Base-by-base conservation (phyloP, 176 grass and related monocot species). In the Neostapfia colusana region DNA sequence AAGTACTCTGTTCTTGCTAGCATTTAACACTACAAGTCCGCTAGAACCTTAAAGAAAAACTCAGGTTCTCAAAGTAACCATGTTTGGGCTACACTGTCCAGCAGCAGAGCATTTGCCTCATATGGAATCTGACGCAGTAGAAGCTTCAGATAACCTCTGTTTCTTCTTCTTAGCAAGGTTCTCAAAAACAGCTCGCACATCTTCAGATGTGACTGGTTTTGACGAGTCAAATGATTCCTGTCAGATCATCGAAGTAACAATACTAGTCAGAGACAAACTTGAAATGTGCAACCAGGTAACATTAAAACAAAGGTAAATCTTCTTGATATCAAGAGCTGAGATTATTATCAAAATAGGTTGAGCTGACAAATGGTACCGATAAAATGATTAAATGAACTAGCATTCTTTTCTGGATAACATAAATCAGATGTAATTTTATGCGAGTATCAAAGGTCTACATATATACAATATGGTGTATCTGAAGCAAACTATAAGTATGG, bases 161-260 rank as follows among this genome's bases (percentile, higher is more conserved):
- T 88, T 95, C 74, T 95, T 95, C 74, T 95, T 97, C 82, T 83
- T 97, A 45, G 78, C 70, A 39, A 97, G 91, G 81, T 97, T 97
- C 73, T 97, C 82, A 49, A 97, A 97, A 70, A 97, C 76, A 41
- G 68, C 81, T 36, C 36, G 73, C 48, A 97, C 79, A 63, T 97
- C 95, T 17, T 93, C 95, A 80, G 95, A 88, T 34, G 95, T 93
- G 15, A 97, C 68, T 10, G 95, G 82, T 81, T 90, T 97, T 41
- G 95, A 89, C 35, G 84, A 35, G 79, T 93, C 91, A 23, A 60
- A 76, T 18, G 95, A 90, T 91, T 93, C 89, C 95, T 97, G 69
- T 71, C 61, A 36, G 20, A 66, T 9, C 46, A 77, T 34, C n/a
- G 37, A 26, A 67, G 5, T 46, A 57, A 43, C 10, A 69, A 38